Evolutionary conservation across 148 eudicot species (phyloP), one percentile per base, ranked within the genome.

Genomic region (Persicaria maculosa): DNA sequence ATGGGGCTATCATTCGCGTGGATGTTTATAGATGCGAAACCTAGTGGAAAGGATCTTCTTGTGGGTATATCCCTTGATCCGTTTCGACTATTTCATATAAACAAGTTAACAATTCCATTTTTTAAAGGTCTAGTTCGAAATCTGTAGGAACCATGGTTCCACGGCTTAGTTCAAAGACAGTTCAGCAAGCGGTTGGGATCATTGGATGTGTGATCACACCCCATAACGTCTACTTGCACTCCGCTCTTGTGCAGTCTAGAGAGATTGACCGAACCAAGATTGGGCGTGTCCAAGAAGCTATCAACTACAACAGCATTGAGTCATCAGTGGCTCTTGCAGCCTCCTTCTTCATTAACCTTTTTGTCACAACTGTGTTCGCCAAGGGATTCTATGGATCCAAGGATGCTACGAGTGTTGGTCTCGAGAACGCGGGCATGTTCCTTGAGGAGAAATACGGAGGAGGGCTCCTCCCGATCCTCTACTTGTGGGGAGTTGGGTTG

Each of bases 201-300:
- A 83, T 94, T 9, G 98, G 98, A n/a, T 94, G 98, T 71, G 88
- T 94, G 16, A 84, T 94, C 14, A 91, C 91, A 43, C 98, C 98
- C 19, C 93, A 94, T 83, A 94, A 94, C 22, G 90, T 94, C 5
- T 94, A 83, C 69, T 50, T 91, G n/a, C 98, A 94, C 83, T 94
- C 98, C 0, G 93, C 98, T 62, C 79, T 94, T 22, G 98, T 94
- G 20, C 98, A 94, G 57, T 91, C 97, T 0, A 80, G 98, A 58
- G 78, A 94, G 7, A 82, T 91, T 1, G 89, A 94, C 68, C 79
- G 75, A 1, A 83, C 46, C 46, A 90, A 87, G 78, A 70, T 44
- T 6, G 81, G 83, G 8, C 74, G 82, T 31, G 89, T 94, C 31
- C 86, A 84, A 77, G 98, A 94, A 74, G 98, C 97, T 59, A 59